Conservation (phyloP, 108 stramenopile species). For the Skeletonema grethae region DNA sequence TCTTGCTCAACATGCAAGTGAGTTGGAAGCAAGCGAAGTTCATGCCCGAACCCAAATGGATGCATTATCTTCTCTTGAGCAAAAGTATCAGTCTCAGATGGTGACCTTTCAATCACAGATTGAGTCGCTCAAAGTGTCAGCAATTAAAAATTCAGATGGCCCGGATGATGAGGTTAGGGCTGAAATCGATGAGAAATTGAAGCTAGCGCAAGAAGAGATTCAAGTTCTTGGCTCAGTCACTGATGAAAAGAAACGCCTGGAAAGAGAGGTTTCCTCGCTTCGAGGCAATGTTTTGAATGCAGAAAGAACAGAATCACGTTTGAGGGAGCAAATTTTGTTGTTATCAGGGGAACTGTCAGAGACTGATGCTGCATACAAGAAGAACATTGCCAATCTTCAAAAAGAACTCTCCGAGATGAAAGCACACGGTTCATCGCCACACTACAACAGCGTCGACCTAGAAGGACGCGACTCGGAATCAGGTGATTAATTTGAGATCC, state of each 20-base stretch:
- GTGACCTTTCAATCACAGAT: neutral
- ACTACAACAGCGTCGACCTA: neutral
- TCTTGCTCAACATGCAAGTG: slow-evolving; percentile 10
- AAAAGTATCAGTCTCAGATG: slow-evolving; percentile 6
- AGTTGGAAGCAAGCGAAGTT: slow-evolving; percentile 10
- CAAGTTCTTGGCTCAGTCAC: slow-evolving; percentile 2
- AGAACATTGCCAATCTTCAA: slow-evolving; percentile 13
- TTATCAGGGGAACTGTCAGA: slow-evolving; percentile 1
- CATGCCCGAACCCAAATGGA: slow-evolving; percentile 2
- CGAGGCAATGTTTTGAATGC: neutral
- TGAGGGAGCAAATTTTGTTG: slow-evolving; percentile 10
- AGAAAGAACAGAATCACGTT: slow-evolving; percentile 2
- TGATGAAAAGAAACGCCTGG: slow-evolving; percentile 5
- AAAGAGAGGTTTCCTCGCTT: slow-evolving; percentile 2
- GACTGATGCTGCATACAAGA: slow-evolving; percentile 5
- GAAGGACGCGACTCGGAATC: neutral
- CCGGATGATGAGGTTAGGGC: slow-evolving; percentile 14
- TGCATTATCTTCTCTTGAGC: neutral
- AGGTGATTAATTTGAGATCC: neutral
- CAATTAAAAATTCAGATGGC: neutral
- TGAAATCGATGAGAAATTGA: slow-evolving; percentile 9
- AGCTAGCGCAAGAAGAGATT: neutral
- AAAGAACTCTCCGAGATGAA: slow-evolving; percentile 18
- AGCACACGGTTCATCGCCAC: neutral
- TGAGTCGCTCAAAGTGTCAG: neutral